phyloP scores from a whole-genome alignment of 352 stramenopile genomes.

The Pseudoperonospora humuli region DNA sequence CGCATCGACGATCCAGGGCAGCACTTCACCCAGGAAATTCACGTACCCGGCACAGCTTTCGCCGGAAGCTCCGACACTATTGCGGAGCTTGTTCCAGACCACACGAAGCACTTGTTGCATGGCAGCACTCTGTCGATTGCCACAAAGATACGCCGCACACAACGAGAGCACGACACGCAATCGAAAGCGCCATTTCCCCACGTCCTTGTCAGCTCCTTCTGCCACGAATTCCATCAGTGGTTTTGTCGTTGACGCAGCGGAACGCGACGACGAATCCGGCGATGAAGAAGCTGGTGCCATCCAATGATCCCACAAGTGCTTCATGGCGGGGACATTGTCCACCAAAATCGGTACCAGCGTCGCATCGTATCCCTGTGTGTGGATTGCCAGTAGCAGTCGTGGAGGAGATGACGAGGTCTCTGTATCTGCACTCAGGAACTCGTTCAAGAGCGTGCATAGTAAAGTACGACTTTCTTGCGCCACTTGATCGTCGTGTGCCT shows the following conservation, averaged over 20 bases:
- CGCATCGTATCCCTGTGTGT: conserved; percentile 43
- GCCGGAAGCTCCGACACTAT: conserved; percentile 23
- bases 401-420: conserved; percentile 14
- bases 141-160: conserved; percentile 34
- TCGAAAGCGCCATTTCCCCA: conserved; percentile 46
- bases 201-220: conserved; percentile 38
- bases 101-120: conserved; percentile 49
- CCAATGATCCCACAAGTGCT: conserved; percentile 48
- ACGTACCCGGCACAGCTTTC: conserved; percentile 20
- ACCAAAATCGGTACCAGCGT: conserved; percentile 29
- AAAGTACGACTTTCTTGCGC: conserved; percentile 14
- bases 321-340: conserved; percentile 29
- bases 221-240: conserved; percentile 46
- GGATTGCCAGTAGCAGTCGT: conserved; percentile 33
- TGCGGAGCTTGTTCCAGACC: conserved; percentile 49
- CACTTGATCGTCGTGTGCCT: conserved; percentile 11
- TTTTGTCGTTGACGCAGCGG: conserved; percentile 19
- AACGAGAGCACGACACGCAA: conserved; percentile 44
- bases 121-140: conserved; percentile 24
- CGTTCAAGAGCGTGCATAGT: conserved; percentile 26
- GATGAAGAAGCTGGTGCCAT: conserved; percentile 24
- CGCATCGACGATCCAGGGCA: conserved; percentile 39
- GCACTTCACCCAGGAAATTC: conserved; percentile 33
- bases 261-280: conserved; percentile 17
- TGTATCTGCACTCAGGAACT: conserved; percentile 29